These are phyloP conservation scores for Peronospora tabacina DNA, from an alignment of 352 stramenopile species.

Conservation along the genomic window DNA sequence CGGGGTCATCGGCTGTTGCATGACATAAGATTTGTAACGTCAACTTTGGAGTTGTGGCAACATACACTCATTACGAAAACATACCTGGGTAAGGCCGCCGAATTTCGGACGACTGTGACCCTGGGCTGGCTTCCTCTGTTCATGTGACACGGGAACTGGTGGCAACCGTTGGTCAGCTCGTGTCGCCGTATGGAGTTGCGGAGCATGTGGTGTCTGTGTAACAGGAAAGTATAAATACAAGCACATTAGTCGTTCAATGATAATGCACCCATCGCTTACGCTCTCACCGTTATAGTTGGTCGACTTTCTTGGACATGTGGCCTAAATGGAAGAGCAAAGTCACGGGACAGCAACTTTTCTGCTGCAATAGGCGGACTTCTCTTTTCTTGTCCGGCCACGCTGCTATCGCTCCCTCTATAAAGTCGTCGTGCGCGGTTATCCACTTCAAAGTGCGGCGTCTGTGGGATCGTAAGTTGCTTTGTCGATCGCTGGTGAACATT, in stretches of 20 bases:
- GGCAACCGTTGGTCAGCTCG: slow-evolving; percentile 30
- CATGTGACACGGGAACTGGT: slow-evolving; percentile 18
- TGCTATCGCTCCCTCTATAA: slow-evolving; percentile 19
- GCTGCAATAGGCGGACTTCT: slow-evolving; percentile 23
- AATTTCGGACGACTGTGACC: slow-evolving; percentile 26
- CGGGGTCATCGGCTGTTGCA: slow-evolving; percentile 42
- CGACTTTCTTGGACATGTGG: slow-evolving; percentile 27
- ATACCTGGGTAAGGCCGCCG: slow-evolving; percentile 38
- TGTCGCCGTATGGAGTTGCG: slow-evolving; percentile 38
- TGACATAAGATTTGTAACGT: slow-evolving; percentile 5
- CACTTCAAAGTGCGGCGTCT: slow-evolving; percentile 58
- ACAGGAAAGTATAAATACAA: not conserved
- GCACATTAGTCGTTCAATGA: slow-evolving; percentile 3
- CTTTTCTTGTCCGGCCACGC: slow-evolving; percentile 19
- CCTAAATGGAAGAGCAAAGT: slow-evolving; percentile 25
- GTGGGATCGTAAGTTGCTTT: slow-evolving; percentile 72
- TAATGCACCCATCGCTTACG: not conserved
- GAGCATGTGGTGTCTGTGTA: slow-evolving; percentile 25
- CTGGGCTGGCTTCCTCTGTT: slow-evolving; percentile 21
- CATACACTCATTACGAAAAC: not conserved
- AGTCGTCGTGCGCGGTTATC: slow-evolving; percentile 44
- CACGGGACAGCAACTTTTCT: slow-evolving; percentile 34
- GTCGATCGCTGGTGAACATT: slow-evolving; percentile 74
- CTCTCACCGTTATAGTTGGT: slow-evolving; percentile 19
- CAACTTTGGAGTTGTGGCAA: not conserved